Base-by-base conservation (phyloP, 139 green algal species). In the Micractinium sp. region DNA sequence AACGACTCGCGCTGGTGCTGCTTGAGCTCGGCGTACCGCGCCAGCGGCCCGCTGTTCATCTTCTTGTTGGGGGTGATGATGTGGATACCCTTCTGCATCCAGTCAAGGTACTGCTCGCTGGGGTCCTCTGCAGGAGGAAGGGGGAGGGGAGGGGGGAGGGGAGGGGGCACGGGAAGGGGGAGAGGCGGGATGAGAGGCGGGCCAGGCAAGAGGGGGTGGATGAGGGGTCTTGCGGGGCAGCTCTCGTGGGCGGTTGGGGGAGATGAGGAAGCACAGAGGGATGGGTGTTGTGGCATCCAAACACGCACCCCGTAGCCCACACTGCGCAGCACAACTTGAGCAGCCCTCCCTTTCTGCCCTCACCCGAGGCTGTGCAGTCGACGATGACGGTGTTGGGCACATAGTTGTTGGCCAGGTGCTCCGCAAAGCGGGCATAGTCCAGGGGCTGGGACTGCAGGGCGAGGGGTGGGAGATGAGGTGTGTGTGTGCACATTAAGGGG, bases 21-120 rank as follows among this genome's bases (percentile, higher is more conserved):
- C 29, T 96, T 93, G 41, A 99, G 92, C 15, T 90, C 90, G 29
- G 93, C 87, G 94, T 99, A 99, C 83, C 93, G 93, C 41, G 95
- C 88, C 79, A 99, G 90, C 0, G 95, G 93, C 1, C 98, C 98
- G 18, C 91, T 95, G 89, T 96, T 97, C 31, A 98, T 93, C 94
- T 99, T 99, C 94, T 99, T 99, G 95, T 99, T 99, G 88, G 96
- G 96, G 12, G 97, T 99, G 89, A 98, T 95, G 85, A 98, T 93
- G 93, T 98, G 95, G 88, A 98, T 95, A 86, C 98, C 98, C 85
- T 95, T 85, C 53, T 85, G 86, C 94, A 99, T 96, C 98, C 98
- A 99, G 29, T 95, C 85, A 73, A 97, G 88, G 92, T 99, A 99
- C 33, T 92, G 73, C 27, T 86, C 78, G 3, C 94, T 82, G 0